These are phyloP conservation scores for Boletus albobrunnescens DNA, from an alignment of 1,284 basidiomycete genomes.

Conservation along the genomic window DNA sequence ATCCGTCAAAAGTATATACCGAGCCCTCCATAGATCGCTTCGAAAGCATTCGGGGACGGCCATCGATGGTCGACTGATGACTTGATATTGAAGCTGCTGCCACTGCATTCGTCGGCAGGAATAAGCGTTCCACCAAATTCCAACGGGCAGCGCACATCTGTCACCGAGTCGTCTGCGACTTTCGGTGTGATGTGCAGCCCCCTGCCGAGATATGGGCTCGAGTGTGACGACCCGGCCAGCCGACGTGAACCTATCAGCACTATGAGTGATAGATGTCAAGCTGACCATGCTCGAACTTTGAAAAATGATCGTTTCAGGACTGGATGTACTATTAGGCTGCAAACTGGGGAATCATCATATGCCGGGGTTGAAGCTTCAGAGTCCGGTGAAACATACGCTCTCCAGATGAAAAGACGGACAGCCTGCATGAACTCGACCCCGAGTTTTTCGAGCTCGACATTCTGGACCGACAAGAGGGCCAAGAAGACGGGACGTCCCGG, in stretches of 20 bases:
- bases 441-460: too few relatives aligned
- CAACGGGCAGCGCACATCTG: slow-evolving; percentile 43
- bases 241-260: slow-evolving; percentile 11
- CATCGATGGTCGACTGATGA: slow-evolving; percentile 26
- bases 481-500: too few relatives aligned
- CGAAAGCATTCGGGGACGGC: slow-evolving; percentile 39
- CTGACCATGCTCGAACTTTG: slow-evolving; percentile 23
- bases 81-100: slow-evolving; percentile 12
- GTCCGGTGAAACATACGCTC: too few relatives aligned
- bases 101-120: slow-evolving; percentile 14
- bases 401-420: too few relatives aligned
- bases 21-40: too few relatives aligned
- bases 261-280: slow-evolving; percentile 15
- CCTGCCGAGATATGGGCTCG: slow-evolving; percentile 14
- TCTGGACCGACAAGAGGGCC: too few relatives aligned
- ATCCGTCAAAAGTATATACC: too few relatives aligned
- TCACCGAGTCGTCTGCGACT: slow-evolving; percentile 46
- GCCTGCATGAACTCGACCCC: too few relatives aligned
- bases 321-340: too few relatives aligned
- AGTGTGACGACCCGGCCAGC: neutral
- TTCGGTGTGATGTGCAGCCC: slow-evolving; percentile 22
- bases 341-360: too few relatives aligned
- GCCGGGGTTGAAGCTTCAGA: too few relatives aligned
- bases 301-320: slow-evolving; percentile 10
- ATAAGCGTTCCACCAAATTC: slow-evolving; percentile 36